phyloP scores from a whole-genome alignment of 345 rosid genomes.

The Populus tremula region DNA sequence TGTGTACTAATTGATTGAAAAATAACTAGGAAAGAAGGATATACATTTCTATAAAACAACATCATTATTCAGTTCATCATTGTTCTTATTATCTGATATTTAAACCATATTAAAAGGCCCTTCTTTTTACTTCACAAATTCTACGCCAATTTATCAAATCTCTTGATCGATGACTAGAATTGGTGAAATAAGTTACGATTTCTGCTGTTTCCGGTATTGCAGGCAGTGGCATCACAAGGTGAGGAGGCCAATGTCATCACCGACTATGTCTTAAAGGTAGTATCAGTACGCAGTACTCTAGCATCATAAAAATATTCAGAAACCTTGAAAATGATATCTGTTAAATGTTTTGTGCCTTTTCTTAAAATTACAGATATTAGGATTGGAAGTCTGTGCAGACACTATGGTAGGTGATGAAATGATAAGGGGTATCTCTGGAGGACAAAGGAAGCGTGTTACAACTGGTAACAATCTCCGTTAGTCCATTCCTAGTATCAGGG shows the following conservation, averaged over 20 bases:
- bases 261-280: conserved; percentile 79
- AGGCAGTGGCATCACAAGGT: conserved; percentile 55
- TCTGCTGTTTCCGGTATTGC: not conserved
- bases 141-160: not conserved
- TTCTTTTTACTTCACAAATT: no score
- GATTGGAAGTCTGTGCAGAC: conserved; percentile 70
- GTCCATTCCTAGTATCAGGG: not conserved
- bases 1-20: no score
- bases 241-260: conserved; percentile 63
- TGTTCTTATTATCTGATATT: no score
- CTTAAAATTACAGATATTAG: conserved; percentile 49
- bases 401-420: conserved; percentile 68
- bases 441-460: conserved; percentile 78
- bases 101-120: no score
- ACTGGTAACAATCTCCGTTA: conserved; percentile 44
- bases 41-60: no score
- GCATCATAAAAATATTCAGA: not conserved
- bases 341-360: not conserved
- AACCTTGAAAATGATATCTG: not conserved
- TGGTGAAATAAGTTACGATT: not conserved
- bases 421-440: conserved; percentile 81
- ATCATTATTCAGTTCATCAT: no score
- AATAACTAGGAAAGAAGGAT: no score
- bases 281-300: not conserved
- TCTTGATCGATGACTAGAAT: no score